Evolutionary conservation across 73 alveolate species (phyloP).

Genomic region (Tetrahymena elliotti): DNA sequence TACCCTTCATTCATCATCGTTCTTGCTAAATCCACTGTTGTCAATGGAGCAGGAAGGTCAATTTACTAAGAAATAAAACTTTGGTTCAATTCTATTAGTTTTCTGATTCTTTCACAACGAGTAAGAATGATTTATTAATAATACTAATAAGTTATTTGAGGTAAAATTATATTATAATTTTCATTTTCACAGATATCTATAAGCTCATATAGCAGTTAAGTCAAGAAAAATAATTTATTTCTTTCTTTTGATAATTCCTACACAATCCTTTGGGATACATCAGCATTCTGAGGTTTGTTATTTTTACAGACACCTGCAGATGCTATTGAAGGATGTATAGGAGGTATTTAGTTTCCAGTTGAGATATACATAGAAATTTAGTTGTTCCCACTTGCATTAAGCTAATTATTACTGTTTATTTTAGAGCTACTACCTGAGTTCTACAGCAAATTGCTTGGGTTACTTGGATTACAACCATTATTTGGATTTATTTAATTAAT

Average conservation of each 20-base stretch:
- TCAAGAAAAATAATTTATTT: not conserved
- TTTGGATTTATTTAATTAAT: not conserved
- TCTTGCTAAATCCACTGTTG: not conserved
- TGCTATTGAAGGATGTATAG: not conserved
- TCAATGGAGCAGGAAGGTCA: not conserved
- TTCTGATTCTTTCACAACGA: not conserved
- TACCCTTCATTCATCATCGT: not conserved
- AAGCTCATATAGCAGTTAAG: not conserved
- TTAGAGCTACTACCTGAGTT: not conserved
- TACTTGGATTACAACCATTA: not conserved
- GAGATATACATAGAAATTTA: not conserved
- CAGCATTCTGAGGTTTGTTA: not conserved
- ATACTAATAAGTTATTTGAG: not conserved
- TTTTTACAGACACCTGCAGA: not conserved
- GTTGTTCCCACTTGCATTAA: not conserved
- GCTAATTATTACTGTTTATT: not conserved
- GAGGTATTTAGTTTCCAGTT: not conserved
- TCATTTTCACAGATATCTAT: not conserved
- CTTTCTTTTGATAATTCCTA: not conserved
- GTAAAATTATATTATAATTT: not conserved
- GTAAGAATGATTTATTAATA: not conserved
- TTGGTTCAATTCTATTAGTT: not conserved
- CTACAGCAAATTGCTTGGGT: not conserved
- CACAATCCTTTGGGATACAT: not conserved
- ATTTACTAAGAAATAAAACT: not conserved